phyloP scores from a whole-genome alignment of 2,329 filamentous ascomycete genomes.

The Malbranchea zuffiana region DNA sequence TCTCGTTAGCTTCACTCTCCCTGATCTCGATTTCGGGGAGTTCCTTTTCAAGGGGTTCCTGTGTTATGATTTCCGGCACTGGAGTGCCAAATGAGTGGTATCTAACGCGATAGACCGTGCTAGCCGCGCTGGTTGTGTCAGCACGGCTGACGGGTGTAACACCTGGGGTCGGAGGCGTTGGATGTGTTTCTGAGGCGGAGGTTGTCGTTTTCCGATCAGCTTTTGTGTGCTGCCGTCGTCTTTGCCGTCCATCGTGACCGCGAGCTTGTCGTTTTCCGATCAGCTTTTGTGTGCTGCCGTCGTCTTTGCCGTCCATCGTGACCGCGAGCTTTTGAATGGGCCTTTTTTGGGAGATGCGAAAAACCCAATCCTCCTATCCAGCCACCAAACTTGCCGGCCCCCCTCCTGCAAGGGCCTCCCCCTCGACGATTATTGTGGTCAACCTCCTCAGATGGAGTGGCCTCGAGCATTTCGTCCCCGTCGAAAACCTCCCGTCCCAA shows the following conservation, averaged over 20 bases:
- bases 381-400: slow-evolving; percentile 16
- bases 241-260: slow-evolving; percentile 6
- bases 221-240: slow-evolving; percentile 2
- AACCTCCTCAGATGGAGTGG: slow-evolving; percentile 48
- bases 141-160: slow-evolving; percentile 49
- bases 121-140: slow-evolving; percentile 51
- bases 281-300: neutral
- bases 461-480: slow-evolving; percentile 81
- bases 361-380: slow-evolving; percentile 32
- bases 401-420: slow-evolving; percentile 26
- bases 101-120: slow-evolving; percentile 53
- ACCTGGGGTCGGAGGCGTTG: slow-evolving; percentile 38
- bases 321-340: slow-evolving; percentile 27
- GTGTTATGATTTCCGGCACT: slow-evolving; percentile 33
- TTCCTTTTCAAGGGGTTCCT: slow-evolving; percentile 23
- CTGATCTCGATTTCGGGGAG: slow-evolving; percentile 7
- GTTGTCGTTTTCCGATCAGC: neutral
- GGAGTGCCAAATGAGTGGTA: slow-evolving; percentile 46
- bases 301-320: slow-evolving; percentile 7
- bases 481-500: slow-evolving; percentile 85
- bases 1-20: slow-evolving; percentile 15
- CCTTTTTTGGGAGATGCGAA: slow-evolving; percentile 28
- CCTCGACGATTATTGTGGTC: slow-evolving; percentile 32
- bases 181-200: slow-evolving; percentile 15
- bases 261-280: slow-evolving; percentile 17